A percentile compares a stretch with the other conserved stretches of the same genome.
Evolutionary conservation across 208 protist genomes (phyloP).

Genomic region (Porcisia deanei): DNA sequence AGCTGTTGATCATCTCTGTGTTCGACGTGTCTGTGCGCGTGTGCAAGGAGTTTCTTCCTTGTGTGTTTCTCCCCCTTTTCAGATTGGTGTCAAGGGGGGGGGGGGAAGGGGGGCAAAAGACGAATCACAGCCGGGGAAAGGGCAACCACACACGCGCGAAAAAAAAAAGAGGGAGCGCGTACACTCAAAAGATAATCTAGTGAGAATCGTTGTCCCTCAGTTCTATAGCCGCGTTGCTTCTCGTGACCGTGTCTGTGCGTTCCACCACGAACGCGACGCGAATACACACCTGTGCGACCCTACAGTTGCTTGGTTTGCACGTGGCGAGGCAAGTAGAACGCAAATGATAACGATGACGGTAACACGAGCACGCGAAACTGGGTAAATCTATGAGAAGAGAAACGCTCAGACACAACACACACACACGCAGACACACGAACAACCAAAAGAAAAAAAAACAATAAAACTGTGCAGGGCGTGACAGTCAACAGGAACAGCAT

Average conservation of each 20-base stretch:
- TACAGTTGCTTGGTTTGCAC: background rate
- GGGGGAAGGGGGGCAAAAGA: background rate
- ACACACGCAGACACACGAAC: background rate
- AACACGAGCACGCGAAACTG: background rate
- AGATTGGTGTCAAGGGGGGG: too few species aligned
- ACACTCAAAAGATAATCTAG: too few species aligned
- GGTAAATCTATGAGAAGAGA: background rate
- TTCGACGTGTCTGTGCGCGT: background rate
- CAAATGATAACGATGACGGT: background rate
- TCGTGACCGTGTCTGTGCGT: background rate
- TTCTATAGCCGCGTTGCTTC: too few species aligned
- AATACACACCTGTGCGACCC: background rate
- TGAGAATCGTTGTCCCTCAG: background rate
- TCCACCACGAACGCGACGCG: background rate
- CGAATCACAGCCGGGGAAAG: background rate
- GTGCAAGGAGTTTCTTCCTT: background rate
- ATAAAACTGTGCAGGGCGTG: background rate
- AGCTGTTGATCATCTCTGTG: conserved; percentile 30
- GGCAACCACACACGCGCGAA: background rate
- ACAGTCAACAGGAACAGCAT: background rate
- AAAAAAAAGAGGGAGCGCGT: background rate
- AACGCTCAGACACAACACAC: background rate
- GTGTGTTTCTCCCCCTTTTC: background rate
- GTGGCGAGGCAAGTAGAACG: background rate
- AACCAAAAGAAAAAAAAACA: background rate